phyloP scores from a whole-genome alignment of 352 stramenopile species.

The Phytophthora meadii region DNA sequence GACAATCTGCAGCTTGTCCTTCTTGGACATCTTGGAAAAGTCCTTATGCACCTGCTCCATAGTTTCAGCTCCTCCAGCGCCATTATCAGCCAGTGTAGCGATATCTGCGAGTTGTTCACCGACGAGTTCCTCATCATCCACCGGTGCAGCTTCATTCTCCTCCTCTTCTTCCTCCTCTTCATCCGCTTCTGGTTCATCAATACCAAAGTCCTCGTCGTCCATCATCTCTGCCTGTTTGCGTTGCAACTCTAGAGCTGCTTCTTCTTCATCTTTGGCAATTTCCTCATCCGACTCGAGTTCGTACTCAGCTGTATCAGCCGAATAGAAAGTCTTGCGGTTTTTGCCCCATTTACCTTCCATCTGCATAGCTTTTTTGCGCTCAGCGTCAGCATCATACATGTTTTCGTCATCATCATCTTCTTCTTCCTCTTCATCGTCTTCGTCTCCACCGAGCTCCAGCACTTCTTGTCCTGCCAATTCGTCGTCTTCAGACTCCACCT shows the following conservation, averaged over 20 bases:
- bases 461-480: slow-evolving; percentile 69
- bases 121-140: slow-evolving; percentile 79
- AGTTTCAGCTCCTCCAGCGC: slow-evolving; percentile 47
- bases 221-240: slow-evolving; percentile 86
- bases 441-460: slow-evolving; percentile 65
- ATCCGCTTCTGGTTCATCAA: slow-evolving; percentile 55
- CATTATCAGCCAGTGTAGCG: slow-evolving; percentile 65
- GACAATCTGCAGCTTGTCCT: slow-evolving; percentile 88
- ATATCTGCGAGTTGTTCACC: slow-evolving; percentile 81
- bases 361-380: slow-evolving; percentile 76
- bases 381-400: slow-evolving; percentile 61
- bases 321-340: slow-evolving; percentile 90
- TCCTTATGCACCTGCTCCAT: slow-evolving; percentile 84
- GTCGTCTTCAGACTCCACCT: slow-evolving; percentile 66
- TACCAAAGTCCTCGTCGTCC: slow-evolving; percentile 89
- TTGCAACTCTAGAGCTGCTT: slow-evolving; percentile 83
- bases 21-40: slow-evolving; percentile 88
- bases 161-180: slow-evolving; percentile 51
- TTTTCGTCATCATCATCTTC: slow-evolving; percentile 64
- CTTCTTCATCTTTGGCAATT: slow-evolving; percentile 82
- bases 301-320: slow-evolving; percentile 83
- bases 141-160: slow-evolving; percentile 23
- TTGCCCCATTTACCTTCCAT: slow-evolving; percentile 89
- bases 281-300: slow-evolving; percentile 86
- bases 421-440: slow-evolving; percentile 48